Evolutionary conservation across 768 basidiomycete genomes (phyloP).

Genomic region (Pleurotus ostreatus): DNA sequence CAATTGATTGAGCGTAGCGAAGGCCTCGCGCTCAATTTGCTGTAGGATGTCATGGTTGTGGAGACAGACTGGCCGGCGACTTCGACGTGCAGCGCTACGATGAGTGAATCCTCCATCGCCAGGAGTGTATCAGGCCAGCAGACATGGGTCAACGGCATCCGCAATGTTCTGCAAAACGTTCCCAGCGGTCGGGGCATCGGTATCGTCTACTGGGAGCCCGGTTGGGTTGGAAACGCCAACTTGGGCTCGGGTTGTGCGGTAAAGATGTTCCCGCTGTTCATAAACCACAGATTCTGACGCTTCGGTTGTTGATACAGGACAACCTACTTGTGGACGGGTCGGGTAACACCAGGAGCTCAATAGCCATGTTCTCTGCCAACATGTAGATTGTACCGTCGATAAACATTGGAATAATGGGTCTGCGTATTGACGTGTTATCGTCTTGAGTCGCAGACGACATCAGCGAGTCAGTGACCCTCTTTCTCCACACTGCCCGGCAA

Average conservation of each 20-base stretch:
- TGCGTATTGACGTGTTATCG: too few relatives aligned
- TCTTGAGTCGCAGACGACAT: too few relatives aligned
- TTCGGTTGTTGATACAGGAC: constrained; percentile 27
- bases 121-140: constrained; percentile 48
- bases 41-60: constrained; percentile 50
- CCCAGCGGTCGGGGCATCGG: constrained; percentile 46
- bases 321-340: constrained; percentile 44
- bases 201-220: constrained; percentile 65
- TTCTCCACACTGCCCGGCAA: too few relatives aligned
- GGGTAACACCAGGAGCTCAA: constrained; percentile 39
- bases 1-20: background rate
- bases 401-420: too few relatives aligned
- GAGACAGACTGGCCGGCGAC: constrained; percentile 62
- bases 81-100: constrained; percentile 33
- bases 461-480: too few relatives aligned
- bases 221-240: constrained; percentile 55
- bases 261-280: constrained; percentile 8
- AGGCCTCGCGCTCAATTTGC: background rate
- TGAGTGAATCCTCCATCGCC: constrained; percentile 45
- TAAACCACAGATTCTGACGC: too few relatives aligned
- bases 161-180: constrained; percentile 37
- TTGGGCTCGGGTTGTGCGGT: constrained; percentile 40
- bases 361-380: constrained; percentile 32
- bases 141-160: constrained; percentile 49
- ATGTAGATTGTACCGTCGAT: constrained; percentile 19